These are phyloP conservation scores for Phaffia tasmanica DNA, from an alignment of 768 basidiomycete species.

Conservation along the genomic window DNA sequence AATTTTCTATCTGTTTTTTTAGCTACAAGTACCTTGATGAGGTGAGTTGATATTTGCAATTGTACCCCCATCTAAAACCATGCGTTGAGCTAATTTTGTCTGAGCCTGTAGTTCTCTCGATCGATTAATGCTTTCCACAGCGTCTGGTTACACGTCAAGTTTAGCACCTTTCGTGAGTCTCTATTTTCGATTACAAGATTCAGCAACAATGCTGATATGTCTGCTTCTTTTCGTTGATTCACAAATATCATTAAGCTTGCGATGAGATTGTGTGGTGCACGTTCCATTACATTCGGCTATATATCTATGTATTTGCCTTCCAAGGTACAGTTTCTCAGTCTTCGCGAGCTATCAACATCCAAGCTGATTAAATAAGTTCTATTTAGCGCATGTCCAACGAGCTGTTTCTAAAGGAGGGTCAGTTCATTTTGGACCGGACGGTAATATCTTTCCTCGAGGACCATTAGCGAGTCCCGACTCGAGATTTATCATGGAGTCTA, in stretches of 20 bases:
- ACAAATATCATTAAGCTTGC: too few species aligned
- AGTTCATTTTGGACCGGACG: constrained; percentile 8
- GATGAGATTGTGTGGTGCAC: constrained; percentile 22
- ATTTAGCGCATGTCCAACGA: constrained; percentile 15
- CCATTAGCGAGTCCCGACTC: constrained; percentile 26
- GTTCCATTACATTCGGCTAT: constrained; percentile 22
- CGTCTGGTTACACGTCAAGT: constrained; percentile 16
- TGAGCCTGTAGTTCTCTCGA: constrained; percentile 25
- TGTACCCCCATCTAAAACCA: too few species aligned
- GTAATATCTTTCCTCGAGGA: constrained; percentile 26
- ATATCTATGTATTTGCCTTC: constrained; percentile 29
- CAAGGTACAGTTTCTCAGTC: constrained; percentile 19
- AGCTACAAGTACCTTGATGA: constrained; percentile 27
- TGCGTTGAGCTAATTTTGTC: too few species aligned
- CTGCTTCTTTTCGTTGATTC: too few species aligned
- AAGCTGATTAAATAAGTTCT: background rate
- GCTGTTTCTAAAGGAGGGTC: constrained; percentile 12
- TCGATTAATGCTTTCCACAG: constrained; percentile 14
- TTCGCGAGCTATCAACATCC: background rate
- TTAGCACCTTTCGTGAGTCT: constrained; percentile 6
- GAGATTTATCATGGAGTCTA: constrained; percentile 29
- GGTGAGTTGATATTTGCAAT: too few species aligned
- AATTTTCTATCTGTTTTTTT: background rate
- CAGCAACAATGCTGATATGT: too few species aligned
- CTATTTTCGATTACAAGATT: too few species aligned